Conservation (phyloP, 2,329 filamentous ascomycete species). For the Fusarium anthophilum region DNA sequence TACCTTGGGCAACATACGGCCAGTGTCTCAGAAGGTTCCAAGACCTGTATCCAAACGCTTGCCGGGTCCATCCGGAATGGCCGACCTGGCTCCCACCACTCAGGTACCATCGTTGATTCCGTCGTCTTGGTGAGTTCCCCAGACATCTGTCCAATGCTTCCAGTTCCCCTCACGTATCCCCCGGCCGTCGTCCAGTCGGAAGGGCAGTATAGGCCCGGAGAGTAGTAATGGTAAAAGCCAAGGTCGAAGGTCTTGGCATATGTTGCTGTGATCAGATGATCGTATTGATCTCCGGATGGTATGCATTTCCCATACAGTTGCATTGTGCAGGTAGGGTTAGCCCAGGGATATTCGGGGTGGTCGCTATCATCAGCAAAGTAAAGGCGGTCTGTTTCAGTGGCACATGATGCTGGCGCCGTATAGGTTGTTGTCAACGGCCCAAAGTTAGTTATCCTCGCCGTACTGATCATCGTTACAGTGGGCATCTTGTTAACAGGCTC, state of each 20-base stretch:
- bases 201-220: neutral
- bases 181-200: neutral
- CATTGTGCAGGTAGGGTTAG: neutral
- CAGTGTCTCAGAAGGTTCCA: slow-evolving; percentile 27
- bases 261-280: neutral
- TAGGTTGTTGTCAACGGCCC: neutral
- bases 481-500: neutral
- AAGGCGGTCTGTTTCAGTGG: neutral
- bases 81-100: neutral
- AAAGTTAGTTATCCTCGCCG: neutral
- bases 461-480: neutral
- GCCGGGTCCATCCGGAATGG: neutral
- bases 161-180: neutral
- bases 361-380: neutral
- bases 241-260: neutral
- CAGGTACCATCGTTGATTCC: too few species aligned
- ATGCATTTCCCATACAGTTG: neutral
- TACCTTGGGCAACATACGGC: slow-evolving; percentile 39
- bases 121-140: neutral
- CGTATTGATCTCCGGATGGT: neutral
- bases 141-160: neutral
- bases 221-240: neutral
- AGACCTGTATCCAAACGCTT: neutral
- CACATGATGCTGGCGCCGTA: neutral
- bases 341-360: neutral